Evolutionary conservation across 176 grass and related monocot genomes (phyloP), one percentile per base, ranked within the genome.

Genomic region (Secale cereale): DNA sequence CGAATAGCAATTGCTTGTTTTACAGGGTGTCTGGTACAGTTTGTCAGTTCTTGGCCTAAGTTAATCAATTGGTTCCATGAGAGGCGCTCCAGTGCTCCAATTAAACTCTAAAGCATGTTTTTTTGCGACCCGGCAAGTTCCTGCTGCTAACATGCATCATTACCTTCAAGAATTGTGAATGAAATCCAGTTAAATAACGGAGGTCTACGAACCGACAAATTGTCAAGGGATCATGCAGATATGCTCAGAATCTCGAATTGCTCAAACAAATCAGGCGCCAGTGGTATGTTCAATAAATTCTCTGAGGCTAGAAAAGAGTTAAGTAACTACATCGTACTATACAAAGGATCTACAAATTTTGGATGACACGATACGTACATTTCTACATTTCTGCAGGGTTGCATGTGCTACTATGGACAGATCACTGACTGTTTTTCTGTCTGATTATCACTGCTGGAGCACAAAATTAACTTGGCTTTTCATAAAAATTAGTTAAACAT

Each of bases 211-310:
- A 37, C 59, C 85, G 78, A 87, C 85, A 87, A 75, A 14, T 57
- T 30, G 85, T 87, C 78, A 75, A 80, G 75, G 75, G 72, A 70
- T 82, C 86, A 61, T 87, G 72, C 72, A 61, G 10, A 73, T 75
- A 69, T 87, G 36, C 63, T 46, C 27, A 29, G 86, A 82, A 82
- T 87, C 62, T 87, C 62, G 19, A 82, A 35, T 77, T 60, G 37
- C 70, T 25, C 8, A 41, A 56, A 9, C 70, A 39, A 81, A 25
- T 35, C 16, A 3, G 23, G 27, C 40, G 31, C n/a, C 54, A 67
- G 22, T 25, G 14, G n/a, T 32, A n/a, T 10, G 65, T 59, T 22
- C 39, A 62, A 52, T 63, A 67, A 59, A 59, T 31, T 3, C 8
- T 5, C 70, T 28, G 30, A 30, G 29, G 70, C 67, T 86, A 11